Conservation (phyloP, 805 yeast genomes). For the Phaffomyces thermotolerans region DNA sequence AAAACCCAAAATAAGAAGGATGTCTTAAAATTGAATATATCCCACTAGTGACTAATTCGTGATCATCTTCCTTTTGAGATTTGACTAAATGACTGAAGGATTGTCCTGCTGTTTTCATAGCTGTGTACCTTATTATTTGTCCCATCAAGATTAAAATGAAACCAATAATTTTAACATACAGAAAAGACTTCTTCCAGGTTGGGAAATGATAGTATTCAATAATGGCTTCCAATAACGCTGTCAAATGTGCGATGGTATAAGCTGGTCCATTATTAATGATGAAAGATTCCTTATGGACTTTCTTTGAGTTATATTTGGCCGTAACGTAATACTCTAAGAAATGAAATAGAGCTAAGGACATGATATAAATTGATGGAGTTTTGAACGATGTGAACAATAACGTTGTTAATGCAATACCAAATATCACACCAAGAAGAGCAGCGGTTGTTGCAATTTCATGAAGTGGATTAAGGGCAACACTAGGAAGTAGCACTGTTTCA, state of each 20-base stretch:
- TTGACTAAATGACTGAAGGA: slow-evolving; percentile 83
- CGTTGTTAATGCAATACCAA: slow-evolving; percentile 33
- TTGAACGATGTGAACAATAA: slow-evolving; percentile 24
- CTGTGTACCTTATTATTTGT: slow-evolving; percentile 59
- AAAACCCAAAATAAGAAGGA: slow-evolving; percentile 89
- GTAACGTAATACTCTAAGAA: slow-evolving; percentile 78
- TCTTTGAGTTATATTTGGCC: slow-evolving; percentile 59
- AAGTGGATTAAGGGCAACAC: slow-evolving; percentile 34
- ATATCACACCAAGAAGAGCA: slow-evolving; percentile 33
- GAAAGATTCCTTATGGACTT: slow-evolving; percentile 65
- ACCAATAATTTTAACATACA: slow-evolving; percentile 36
- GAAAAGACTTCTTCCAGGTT: slow-evolving; percentile 20
- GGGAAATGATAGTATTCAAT: slow-evolving; percentile 36
- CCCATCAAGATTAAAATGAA: slow-evolving; percentile 44
- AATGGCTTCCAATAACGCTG: slow-evolving; percentile 45
- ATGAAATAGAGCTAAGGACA: slow-evolving; percentile 58
- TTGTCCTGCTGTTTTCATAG: slow-evolving; percentile 84
- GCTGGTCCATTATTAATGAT: slow-evolving; percentile 55
- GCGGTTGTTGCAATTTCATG: slow-evolving; percentile 39
- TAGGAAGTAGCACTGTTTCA: slow-evolving; percentile 18
- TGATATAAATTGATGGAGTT: slow-evolving; percentile 41
- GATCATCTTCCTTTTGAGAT: slow-evolving; percentile 42
- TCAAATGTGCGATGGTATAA: slow-evolving; percentile 49
- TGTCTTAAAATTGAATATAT: slow-evolving; percentile 65
- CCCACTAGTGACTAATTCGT: slow-evolving; percentile 66